These are phyloP conservation scores for Didymellaceae sp. DNA, from an alignment of 2,329 filamentous ascomycete species.

Conservation along the genomic window DNA sequence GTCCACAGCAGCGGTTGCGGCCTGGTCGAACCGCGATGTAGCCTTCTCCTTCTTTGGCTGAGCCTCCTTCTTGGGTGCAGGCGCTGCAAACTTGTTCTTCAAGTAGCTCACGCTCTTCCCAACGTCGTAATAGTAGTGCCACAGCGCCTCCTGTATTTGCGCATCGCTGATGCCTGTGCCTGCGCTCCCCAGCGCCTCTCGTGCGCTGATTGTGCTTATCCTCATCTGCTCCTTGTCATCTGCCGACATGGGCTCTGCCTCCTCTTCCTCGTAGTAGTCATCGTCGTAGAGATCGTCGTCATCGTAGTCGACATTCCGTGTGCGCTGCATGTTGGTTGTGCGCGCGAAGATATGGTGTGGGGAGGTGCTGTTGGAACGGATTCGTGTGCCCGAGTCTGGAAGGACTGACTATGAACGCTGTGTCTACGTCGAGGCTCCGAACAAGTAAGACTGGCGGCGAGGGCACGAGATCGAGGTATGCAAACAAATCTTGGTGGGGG, in stretches of 20 bases:
- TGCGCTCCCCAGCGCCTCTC: conserved; percentile 65
- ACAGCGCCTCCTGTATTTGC: conserved; percentile 88
- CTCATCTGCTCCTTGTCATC: conserved; percentile 62
- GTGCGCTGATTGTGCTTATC: conserved; percentile 70
- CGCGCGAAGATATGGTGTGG: not conserved
- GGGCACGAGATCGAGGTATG: not conserved
- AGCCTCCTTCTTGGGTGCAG: conserved; percentile 32
- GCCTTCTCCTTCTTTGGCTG: conserved; percentile 51
- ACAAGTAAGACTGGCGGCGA: not conserved
- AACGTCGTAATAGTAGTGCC: conserved; percentile 96
- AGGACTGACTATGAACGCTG: too few species aligned
- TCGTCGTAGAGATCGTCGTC: conserved; percentile 61
- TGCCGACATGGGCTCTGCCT: conserved; percentile 31
- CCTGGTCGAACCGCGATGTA: conserved; percentile 55
- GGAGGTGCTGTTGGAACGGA: not conserved
- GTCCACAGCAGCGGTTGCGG: conserved; percentile 47
- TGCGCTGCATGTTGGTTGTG: conserved; percentile 45
- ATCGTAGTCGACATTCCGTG: conserved; percentile 57
- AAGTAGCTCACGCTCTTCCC: conserved; percentile 84
- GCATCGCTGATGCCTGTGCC: conserved; percentile 67
- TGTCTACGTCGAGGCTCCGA: too few species aligned
- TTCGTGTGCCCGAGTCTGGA: too few species aligned
- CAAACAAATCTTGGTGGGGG: conserved; percentile 16
- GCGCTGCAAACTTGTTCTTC: conserved; percentile 59
- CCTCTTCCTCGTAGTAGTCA: conserved; percentile 49